Evolutionary conservation across 2,329 filamentous ascomycete genomes (phyloP).

Genomic region (Penicillium concentricum): DNA sequence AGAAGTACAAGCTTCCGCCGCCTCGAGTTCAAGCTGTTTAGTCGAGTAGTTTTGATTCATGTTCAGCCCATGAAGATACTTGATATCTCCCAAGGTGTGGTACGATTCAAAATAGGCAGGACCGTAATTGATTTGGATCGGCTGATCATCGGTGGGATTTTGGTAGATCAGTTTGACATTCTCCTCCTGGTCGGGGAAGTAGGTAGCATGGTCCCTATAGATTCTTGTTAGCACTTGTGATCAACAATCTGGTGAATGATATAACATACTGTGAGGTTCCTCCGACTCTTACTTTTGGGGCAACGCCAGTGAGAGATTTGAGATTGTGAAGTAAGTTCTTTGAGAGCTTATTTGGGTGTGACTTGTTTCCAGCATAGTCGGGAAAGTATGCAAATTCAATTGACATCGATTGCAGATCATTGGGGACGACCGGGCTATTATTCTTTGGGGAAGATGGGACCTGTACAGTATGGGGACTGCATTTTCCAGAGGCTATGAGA

Average conservation of each 20-base stretch:
- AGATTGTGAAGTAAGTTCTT: conserved; percentile 12
- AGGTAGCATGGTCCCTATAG: conserved; percentile 10
- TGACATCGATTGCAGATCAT: conserved; percentile 12
- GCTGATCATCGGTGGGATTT: conserved; percentile 9
- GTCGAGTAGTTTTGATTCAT: conserved; percentile 10
- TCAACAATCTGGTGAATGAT: background rate
- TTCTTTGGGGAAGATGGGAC: background rate
- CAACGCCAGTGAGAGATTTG: conserved; percentile 5
- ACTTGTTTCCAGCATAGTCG: conserved; percentile 15
- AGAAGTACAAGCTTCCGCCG: conserved; percentile 5
- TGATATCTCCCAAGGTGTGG: conserved; percentile 5
- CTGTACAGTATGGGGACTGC: background rate
- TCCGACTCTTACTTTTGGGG: conserved; percentile 7
- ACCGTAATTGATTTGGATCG: conserved; percentile 11
- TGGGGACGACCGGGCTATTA: conserved; percentile 7
- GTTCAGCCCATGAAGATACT: conserved; percentile 14
- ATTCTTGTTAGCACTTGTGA: too few species aligned
- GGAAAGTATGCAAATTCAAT: conserved; percentile 3
- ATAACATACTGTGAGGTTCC: conserved; percentile 5
- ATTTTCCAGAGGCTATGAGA: background rate
- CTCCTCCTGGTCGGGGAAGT: conserved; percentile 6
- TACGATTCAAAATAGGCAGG: conserved; percentile 14
- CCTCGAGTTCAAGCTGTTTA: conserved; percentile 4
- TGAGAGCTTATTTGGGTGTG: conserved; percentile 14
- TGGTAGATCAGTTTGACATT: conserved; percentile 4